Evolutionary conservation across 2,329 filamentous ascomycete species (phyloP).

Genomic region (Fusarium agapanthi): DNA sequence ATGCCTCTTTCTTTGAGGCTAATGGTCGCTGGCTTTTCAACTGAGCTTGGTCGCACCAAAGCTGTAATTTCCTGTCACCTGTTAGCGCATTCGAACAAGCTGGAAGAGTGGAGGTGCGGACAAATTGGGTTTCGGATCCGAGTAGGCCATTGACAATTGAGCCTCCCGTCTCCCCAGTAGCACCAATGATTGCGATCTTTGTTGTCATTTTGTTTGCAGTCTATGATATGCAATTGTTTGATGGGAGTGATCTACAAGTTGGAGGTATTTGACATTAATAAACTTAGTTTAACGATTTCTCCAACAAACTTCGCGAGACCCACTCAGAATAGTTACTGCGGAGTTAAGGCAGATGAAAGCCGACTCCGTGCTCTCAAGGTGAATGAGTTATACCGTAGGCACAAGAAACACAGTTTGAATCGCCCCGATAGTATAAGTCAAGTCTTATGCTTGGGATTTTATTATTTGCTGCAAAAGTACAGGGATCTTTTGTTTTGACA

Average conservation of each 20-base stretch:
- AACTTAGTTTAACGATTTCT: too few species aligned
- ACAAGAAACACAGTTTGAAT: not conserved
- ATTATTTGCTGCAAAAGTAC: too few species aligned
- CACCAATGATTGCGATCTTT: constrained; percentile 50
- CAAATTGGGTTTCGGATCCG: constrained; percentile 40
- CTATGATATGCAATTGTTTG: not conserved
- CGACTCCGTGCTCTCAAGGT: not conserved
- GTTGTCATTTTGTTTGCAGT: not conserved
- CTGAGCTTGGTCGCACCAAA: constrained; percentile 56
- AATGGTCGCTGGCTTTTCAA: constrained; percentile 55
- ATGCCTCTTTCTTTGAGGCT: constrained; percentile 54
- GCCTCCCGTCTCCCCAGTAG: constrained; percentile 52
- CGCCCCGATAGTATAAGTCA: not conserved
- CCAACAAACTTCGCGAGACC: not conserved
- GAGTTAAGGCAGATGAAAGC: not conserved
- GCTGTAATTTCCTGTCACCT: constrained; percentile 53
- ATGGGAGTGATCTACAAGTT: not conserved
- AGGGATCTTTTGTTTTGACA: accelerated
- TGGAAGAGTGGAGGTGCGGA: constrained; percentile 9
- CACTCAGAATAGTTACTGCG: not conserved
- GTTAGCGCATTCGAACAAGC: not conserved
- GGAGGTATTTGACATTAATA: not conserved
- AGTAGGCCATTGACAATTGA: constrained; percentile 52
- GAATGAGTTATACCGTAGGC: not conserved
- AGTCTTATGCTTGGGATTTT: too few species aligned